phyloP scores from a whole-genome alignment of 2,329 filamentous ascomycete species.

The Apiospora hydei region DNA sequence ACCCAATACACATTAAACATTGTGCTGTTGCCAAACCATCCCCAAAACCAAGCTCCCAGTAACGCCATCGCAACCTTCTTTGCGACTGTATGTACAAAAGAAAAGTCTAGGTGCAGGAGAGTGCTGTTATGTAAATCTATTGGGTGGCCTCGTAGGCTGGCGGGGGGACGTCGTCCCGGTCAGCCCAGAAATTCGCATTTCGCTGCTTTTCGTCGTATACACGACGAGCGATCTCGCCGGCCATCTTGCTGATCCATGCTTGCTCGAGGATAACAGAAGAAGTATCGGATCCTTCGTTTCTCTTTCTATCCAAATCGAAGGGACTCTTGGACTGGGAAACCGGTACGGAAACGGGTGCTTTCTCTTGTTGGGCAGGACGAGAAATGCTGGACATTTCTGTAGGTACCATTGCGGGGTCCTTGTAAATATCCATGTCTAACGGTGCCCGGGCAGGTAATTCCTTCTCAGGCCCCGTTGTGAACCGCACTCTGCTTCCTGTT shows the following conservation, averaged over 20 bases:
- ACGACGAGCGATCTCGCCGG: conserved; percentile 85
- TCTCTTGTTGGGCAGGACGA: conserved; percentile 36
- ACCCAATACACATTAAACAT: conserved; percentile 17
- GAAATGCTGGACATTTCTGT: conserved; percentile 28
- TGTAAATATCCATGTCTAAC: conserved; percentile 44
- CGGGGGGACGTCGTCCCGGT: conserved; percentile 64
- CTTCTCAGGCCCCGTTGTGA: conserved; percentile 42
- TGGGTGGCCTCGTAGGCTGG: conserved; percentile 66
- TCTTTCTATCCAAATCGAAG: conserved; percentile 39
- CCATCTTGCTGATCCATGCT: conserved; percentile 93
- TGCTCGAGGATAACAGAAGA: conserved; percentile 74
- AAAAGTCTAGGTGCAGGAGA: conserved; percentile 3
- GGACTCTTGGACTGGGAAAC: conserved; percentile 40
- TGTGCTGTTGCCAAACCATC: background rate
- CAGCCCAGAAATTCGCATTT: conserved; percentile 59
- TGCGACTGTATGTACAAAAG: conserved; percentile 18
- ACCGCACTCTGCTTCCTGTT: conserved; percentile 51
- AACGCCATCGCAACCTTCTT: conserved; percentile 12
- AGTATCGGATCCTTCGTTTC: conserved; percentile 53
- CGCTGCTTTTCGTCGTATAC: conserved; percentile 85
- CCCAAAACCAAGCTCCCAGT: background rate
- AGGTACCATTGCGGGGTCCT: conserved; percentile 34
- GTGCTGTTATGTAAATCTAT: conserved; percentile 39
- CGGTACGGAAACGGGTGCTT: conserved; percentile 32
- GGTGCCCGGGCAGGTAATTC: conserved; percentile 41